phyloP scores from a whole-genome alignment of 1,284 basidiomycete species.

The Mycosarcoma maydis region DNA sequence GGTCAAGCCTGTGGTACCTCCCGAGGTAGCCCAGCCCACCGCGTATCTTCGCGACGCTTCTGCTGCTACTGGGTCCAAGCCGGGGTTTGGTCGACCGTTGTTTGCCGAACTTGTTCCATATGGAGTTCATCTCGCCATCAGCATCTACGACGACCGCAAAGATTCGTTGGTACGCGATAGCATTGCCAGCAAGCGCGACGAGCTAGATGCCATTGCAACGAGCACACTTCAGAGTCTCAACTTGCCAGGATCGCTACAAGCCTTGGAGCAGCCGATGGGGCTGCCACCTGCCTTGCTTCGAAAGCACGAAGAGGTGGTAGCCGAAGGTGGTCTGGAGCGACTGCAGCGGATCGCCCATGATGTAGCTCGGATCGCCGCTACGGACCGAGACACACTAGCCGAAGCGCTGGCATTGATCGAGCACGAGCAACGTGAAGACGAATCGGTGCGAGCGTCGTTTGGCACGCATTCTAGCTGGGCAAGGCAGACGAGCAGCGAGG shows the following conservation, averaged over 20 bases:
- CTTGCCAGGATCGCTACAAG: conserved; percentile 86
- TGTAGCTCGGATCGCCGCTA: conserved; percentile 76
- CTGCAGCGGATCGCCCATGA: conserved; percentile 80
- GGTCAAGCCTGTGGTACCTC: conserved; percentile 75
- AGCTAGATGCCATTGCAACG: conserved; percentile 73
- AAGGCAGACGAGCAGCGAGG: conserved; percentile 72
- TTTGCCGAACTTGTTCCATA: conserved; percentile 84
- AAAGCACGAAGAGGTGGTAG: conserved; percentile 85
- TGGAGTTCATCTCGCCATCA: conserved; percentile 88
- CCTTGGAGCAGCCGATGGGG: conserved; percentile 84
- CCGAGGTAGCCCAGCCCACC: conserved; percentile 70
- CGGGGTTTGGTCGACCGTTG: conserved; percentile 70
- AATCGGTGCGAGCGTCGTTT: conserved; percentile 71
- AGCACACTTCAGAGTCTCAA: conserved; percentile 80
- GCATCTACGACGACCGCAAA: conserved; percentile 87
- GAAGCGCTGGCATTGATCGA: conserved; percentile 89
- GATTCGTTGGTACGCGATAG: conserved; percentile 78
- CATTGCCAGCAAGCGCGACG: conserved; percentile 74
- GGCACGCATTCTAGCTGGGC: conserved; percentile 68
- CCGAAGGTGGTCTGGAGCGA: conserved; percentile 78
- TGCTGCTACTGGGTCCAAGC: neutral
- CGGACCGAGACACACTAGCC: conserved; percentile 75
- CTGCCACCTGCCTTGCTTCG: conserved; percentile 86
- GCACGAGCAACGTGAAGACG: conserved; percentile 87
- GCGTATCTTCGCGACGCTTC: conserved; percentile 53